Percentiles rank a stretch among this genome's conserved stretches.
Evolutionary conservation across 495 filamentous ascomycete species (phyloP).

Genomic region (Darksidea phi): DNA sequence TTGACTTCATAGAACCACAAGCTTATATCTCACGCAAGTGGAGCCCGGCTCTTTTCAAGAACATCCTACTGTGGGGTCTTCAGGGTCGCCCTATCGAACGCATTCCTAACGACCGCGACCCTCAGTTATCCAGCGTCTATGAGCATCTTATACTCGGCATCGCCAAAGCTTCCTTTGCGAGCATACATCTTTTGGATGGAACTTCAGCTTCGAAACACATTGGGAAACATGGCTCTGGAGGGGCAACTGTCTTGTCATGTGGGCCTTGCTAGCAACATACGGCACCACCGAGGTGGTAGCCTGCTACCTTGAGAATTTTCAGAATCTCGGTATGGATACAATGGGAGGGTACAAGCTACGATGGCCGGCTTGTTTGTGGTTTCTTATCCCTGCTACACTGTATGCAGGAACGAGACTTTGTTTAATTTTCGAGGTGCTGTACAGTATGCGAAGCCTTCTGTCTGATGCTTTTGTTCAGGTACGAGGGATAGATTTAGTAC

Average conservation of each 20-base stretch:
- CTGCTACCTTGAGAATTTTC: neutral
- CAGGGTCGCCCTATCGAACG: neutral
- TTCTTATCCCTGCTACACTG: neutral
- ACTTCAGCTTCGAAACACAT: neutral
- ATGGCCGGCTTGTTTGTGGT: neutral
- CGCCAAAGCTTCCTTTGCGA: neutral
- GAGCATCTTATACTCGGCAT: neutral
- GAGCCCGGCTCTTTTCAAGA: neutral
- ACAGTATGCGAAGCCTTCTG: neutral
- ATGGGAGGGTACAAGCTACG: neutral
- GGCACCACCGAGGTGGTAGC: neutral
- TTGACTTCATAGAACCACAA: conserved; percentile 30
- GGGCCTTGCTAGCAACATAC: neutral
- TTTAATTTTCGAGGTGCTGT: neutral
- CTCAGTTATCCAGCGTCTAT: neutral
- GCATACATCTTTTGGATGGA: conserved; percentile 4
- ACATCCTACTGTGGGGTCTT: neutral
- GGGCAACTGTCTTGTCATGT: conserved; percentile 4
- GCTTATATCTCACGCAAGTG: conserved; percentile 3
- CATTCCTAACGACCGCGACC: conserved; percentile 2
- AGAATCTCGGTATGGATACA: neutral
- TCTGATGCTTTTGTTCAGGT: neutral
- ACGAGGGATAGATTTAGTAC: neutral
- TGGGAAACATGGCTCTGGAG: conserved; percentile 4
- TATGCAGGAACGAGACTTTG: neutral